These are phyloP conservation scores for Boletus rubropictus DNA, from an alignment of 768 basidiomycete species.

Conservation along the genomic window DNA sequence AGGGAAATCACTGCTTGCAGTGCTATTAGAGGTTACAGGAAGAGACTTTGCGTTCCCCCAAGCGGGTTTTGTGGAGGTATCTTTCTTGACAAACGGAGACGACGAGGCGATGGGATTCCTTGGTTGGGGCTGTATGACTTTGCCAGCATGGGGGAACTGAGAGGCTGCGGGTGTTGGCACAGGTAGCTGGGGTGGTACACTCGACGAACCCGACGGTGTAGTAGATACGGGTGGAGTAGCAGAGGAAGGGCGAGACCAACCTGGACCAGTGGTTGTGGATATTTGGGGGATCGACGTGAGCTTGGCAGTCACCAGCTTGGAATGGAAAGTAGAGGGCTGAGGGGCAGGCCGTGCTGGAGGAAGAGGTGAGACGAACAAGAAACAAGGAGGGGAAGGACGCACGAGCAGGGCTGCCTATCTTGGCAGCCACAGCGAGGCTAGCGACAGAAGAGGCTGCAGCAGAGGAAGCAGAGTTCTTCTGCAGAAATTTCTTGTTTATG, in stretches of 20 bases:
- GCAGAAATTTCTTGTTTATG: constrained; percentile 95
- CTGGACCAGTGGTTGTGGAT: constrained; percentile 52
- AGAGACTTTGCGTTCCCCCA: constrained; percentile 62
- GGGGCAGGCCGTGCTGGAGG: constrained; percentile 50
- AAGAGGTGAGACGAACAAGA: constrained; percentile 9
- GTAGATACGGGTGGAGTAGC: constrained; percentile 55
- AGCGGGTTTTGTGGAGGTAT: constrained; percentile 45
- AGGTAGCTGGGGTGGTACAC: constrained; percentile 41
- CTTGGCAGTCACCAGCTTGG: constrained; percentile 82
- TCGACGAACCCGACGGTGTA: constrained; percentile 42
- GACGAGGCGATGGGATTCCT: constrained; percentile 33
- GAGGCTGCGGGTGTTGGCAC: constrained; percentile 38
- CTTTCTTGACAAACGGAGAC: constrained; percentile 33
- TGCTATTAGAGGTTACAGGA: constrained; percentile 33
- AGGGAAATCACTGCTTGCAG: constrained; percentile 72
- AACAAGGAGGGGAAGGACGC: constrained; percentile 24
- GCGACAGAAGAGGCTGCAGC: constrained; percentile 41
- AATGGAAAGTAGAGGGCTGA: constrained; percentile 55
- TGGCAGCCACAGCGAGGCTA: constrained; percentile 37
- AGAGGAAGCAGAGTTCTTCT: constrained; percentile 71
- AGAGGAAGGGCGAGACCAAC: constrained; percentile 78
- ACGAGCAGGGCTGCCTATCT: constrained; percentile 51
- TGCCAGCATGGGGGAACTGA: constrained; percentile 53
- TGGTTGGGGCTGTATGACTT: constrained; percentile 62
- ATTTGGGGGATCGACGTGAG: constrained; percentile 63